phyloP scores from a whole-genome alignment of 2,329 filamentous ascomycete genomes.

The Neofusicoccum parvum region DNA sequence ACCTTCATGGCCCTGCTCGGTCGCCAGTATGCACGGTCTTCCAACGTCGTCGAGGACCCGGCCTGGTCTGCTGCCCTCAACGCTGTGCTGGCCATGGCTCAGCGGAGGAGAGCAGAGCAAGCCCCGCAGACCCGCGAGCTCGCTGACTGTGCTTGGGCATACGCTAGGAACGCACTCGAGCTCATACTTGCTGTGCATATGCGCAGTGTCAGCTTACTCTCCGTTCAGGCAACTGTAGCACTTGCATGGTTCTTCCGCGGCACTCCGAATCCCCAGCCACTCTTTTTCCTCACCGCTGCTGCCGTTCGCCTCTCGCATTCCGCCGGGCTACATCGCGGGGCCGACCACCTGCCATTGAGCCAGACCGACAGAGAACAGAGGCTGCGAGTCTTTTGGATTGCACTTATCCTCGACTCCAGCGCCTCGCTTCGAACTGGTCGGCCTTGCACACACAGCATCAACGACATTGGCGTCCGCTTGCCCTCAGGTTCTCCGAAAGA shows the following conservation, averaged over 20 bases:
- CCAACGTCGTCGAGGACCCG: not conserved
- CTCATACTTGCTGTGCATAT: not conserved
- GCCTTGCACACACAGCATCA: slow-evolving; percentile 1
- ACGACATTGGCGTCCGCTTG: not conserved
- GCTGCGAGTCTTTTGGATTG: slow-evolving; percentile 8
- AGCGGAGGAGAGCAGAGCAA: slow-evolving; percentile 1
- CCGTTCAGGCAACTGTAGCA: not conserved
- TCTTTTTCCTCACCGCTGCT: slow-evolving; percentile 10
- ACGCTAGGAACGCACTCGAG: slow-evolving; percentile 6
- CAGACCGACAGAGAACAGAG: slow-evolving; percentile 1
- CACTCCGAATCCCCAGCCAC: not conserved
- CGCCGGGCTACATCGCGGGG: not conserved
- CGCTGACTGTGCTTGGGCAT: not conserved
- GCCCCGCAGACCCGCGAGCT: not conserved
- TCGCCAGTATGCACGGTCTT: not conserved
- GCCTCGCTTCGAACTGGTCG: not conserved
- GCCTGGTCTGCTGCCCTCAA: slow-evolving; percentile 1
- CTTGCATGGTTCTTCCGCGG: slow-evolving; percentile 14
- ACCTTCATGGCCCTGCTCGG: slow-evolving; percentile 10
- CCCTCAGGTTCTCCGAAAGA: not conserved
- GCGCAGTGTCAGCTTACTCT: slow-evolving; percentile 9
- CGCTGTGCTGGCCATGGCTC: slow-evolving; percentile 3
- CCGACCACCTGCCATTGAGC: not conserved
- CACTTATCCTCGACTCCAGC: not conserved
- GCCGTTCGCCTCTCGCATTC: slow-evolving; percentile 7